Evolutionary conservation across 2,329 filamentous ascomycete species (phyloP).

Genomic region (Botrytis byssoidea): DNA sequence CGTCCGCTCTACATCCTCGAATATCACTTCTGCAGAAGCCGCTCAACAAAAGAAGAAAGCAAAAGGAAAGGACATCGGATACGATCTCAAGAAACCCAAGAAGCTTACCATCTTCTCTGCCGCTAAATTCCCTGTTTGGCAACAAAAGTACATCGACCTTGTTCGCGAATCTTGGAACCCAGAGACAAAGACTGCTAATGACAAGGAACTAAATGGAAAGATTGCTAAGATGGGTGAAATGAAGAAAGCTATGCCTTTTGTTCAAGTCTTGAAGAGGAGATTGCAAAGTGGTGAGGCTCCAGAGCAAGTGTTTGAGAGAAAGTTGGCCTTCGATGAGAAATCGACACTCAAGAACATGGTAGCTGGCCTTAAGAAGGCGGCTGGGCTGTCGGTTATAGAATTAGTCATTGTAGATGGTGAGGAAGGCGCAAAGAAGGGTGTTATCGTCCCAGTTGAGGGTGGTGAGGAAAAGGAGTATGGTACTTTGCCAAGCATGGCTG

Average conservation of each 20-base stretch:
- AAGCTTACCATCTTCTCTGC: slow-evolving; percentile 84
- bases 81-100: slow-evolving; percentile 90
- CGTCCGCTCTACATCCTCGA: slow-evolving; percentile 68
- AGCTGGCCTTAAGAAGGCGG: slow-evolving; percentile 72
- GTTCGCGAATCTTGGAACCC: slow-evolving; percentile 69
- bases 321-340: slow-evolving; percentile 83
- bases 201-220: slow-evolving; percentile 75
- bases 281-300: slow-evolving; percentile 68
- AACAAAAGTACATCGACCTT: slow-evolving; percentile 83
- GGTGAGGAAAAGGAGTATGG: slow-evolving; percentile 59
- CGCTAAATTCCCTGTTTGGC: slow-evolving; percentile 81
- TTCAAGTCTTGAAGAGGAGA: slow-evolving; percentile 81
- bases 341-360: slow-evolving; percentile 75
- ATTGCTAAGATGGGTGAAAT: slow-evolving; percentile 83
- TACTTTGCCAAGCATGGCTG: slow-evolving; percentile 59
- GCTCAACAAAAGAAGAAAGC: slow-evolving; percentile 82
- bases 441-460: slow-evolving; percentile 50
- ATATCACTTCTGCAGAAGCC: slow-evolving; percentile 83
- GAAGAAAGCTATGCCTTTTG: slow-evolving; percentile 98
- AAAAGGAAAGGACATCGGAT: slow-evolving; percentile 83
- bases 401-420: slow-evolving; percentile 66
- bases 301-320: slow-evolving; percentile 72
- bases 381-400: slow-evolving; percentile 68
- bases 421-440: slow-evolving; percentile 66
- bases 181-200: slow-evolving; percentile 62